Percentiles rank a stretch among this genome's conserved stretches.
phyloP scores from a whole-genome alignment of 2,329 filamentous ascomycete species.

The Colletotrichum plurivorum region DNA sequence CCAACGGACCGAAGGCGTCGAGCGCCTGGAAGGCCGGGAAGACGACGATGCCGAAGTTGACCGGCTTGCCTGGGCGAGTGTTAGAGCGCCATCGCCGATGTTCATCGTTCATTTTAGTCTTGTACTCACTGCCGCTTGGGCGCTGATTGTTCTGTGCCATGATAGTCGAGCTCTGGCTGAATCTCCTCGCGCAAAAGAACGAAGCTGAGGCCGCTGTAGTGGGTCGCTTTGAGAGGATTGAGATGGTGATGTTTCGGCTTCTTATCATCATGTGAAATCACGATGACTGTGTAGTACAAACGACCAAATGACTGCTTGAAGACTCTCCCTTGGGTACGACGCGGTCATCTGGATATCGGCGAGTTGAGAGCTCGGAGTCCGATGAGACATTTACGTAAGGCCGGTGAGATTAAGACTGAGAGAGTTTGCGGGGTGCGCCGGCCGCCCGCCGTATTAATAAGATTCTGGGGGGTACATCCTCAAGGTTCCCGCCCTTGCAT shows the following conservation, averaged over 20 bases:
- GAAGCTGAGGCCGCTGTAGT: background rate
- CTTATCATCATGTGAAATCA: constrained; percentile 5
- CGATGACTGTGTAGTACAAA: background rate
- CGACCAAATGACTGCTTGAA: background rate
- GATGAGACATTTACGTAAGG: constrained; percentile 30
- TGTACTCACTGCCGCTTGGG: constrained; percentile 21
- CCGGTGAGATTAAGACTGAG: constrained; percentile 7
- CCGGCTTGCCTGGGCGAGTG: constrained; percentile 22
- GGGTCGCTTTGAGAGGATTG: constrained; percentile 17
- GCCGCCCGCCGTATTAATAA: constrained; percentile 10
- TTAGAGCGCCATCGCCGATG: background rate
- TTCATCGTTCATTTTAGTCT: too few species aligned
- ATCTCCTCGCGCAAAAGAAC: background rate
- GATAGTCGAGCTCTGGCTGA: background rate
- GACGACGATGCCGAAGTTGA: constrained; percentile 50
- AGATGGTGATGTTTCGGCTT: background rate
- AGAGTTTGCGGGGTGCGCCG: constrained; percentile 23
- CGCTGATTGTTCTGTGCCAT: constrained; percentile 19
- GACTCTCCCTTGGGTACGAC: background rate
- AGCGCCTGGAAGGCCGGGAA: constrained; percentile 55
- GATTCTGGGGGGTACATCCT: too few species aligned
- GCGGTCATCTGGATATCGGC: background rate
- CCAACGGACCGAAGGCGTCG: constrained; percentile 55
- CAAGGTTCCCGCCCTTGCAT: too few species aligned
- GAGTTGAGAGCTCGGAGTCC: constrained; percentile 9